Conservation (phyloP, 768 basidiomycete species). For the Tulasnella sp. region DNA sequence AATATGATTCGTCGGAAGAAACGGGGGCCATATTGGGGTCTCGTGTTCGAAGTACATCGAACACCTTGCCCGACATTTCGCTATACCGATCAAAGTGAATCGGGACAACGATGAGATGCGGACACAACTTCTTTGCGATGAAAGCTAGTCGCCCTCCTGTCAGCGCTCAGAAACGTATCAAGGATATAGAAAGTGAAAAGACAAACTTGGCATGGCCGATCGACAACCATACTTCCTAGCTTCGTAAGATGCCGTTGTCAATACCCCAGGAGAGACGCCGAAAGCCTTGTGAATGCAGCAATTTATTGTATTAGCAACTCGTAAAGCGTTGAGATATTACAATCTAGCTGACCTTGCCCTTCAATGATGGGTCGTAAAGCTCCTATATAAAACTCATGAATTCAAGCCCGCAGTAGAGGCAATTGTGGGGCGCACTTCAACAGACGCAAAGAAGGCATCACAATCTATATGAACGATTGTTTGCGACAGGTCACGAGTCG, state of each 20-base stretch:
- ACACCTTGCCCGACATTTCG: slow-evolving; percentile 52
- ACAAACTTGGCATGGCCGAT: slow-evolving; percentile 86
- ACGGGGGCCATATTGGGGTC: slow-evolving; percentile 57
- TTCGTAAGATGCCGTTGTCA: slow-evolving; percentile 86
- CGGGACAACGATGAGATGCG: slow-evolving; percentile 63
- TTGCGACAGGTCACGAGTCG: slow-evolving; percentile 66
- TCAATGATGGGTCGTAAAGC: background rate
- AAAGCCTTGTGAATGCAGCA: slow-evolving; percentile 29
- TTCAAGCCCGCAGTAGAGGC: no score
- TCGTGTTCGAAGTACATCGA: slow-evolving; percentile 55
- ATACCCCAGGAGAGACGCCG: slow-evolving; percentile 70
- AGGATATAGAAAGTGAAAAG: background rate
- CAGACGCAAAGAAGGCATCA: slow-evolving; percentile 85
- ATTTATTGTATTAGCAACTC: no score
- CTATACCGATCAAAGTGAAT: slow-evolving; percentile 49
- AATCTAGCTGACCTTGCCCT: no score
- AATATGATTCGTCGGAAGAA: slow-evolving; percentile 74
- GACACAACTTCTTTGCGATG: slow-evolving; percentile 88
- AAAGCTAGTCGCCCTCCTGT: slow-evolving; percentile 45
- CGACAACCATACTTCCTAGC: slow-evolving; percentile 84
- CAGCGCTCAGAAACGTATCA: background rate
- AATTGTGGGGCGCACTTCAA: slow-evolving; percentile 34
- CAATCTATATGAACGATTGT: slow-evolving; percentile 90
- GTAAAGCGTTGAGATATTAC: no score
- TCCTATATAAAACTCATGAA: no score